Conservation (phyloP, 1,284 basidiomycete genomes). For the Leccinum insolens region DNA sequence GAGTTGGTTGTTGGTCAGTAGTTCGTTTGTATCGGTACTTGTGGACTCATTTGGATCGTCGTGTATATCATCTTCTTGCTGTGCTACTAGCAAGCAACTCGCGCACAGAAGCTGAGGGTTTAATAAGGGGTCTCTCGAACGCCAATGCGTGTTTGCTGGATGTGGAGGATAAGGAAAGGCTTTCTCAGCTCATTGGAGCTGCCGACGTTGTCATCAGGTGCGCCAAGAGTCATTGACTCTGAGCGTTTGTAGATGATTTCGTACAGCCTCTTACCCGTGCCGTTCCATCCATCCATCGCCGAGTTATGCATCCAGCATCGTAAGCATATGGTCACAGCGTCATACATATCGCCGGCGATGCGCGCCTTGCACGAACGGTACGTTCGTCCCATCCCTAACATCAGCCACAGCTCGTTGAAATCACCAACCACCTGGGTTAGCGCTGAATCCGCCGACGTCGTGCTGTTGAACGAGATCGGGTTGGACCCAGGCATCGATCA, state of each 20-base stretch:
- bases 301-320: constrained; percentile 73
- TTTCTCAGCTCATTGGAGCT: constrained; percentile 56
- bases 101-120: constrained; percentile 56
- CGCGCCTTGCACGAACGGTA: constrained; percentile 65
- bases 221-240: constrained; percentile 18
- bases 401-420: neutral
- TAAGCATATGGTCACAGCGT: constrained; percentile 90
- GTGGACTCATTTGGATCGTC: constrained; percentile 18
- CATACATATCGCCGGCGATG: constrained; percentile 89
- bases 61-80: constrained; percentile 10
- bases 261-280: constrained; percentile 75
- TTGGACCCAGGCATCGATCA: constrained; percentile 98
- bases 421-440: constrained; percentile 40
- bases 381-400: neutral
- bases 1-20: constrained; percentile 75
- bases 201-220: constrained; percentile 74
- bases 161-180: constrained; percentile 53
- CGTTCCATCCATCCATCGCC: constrained; percentile 79
- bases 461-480: constrained; percentile 92
- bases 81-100: constrained; percentile 72
- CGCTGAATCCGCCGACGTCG: constrained; percentile 67
- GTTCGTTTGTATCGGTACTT: constrained; percentile 8
- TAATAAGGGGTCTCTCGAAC: constrained; percentile 57
- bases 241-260: neutral
- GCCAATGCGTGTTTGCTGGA: constrained; percentile 67